Evolutionary conservation across 768 basidiomycete species (phyloP).

Genomic region (Macrocybe gigantea): DNA sequence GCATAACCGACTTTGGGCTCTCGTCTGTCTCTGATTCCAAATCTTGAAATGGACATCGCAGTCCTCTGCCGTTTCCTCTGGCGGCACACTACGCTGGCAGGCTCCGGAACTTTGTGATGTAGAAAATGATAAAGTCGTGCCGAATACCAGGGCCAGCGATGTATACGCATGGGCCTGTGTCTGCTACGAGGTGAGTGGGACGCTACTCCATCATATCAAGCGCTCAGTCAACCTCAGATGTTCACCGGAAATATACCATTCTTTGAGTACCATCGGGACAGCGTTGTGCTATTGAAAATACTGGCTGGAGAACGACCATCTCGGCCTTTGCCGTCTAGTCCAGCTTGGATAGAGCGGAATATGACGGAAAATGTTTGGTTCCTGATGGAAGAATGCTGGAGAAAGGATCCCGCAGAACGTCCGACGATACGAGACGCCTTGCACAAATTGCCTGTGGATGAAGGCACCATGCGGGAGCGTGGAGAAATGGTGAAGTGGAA

Average conservation of each 20-base stretch:
- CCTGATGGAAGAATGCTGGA: constrained; percentile 12
- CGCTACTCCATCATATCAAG: too few species aligned
- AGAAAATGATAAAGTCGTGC: constrained; percentile 5
- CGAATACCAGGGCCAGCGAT: constrained; percentile 8
- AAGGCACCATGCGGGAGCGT: too few species aligned
- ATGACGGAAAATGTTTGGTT: too few species aligned
- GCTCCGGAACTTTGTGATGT: constrained; percentile 27
- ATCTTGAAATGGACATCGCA: constrained; percentile 10
- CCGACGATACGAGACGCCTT: constrained; percentile 13
- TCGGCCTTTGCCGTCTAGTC: not conserved
- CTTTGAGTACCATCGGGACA: constrained; percentile 9
- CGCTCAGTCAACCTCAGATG: constrained; percentile 9
- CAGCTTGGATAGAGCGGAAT: too few species aligned
- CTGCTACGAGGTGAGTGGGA: constrained; percentile 8
- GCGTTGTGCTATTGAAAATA: constrained; percentile 6
- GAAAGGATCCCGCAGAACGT: constrained; percentile 11
- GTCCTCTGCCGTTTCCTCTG: constrained; percentile 5
- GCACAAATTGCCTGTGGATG: not conserved
- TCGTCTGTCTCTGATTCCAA: constrained; percentile 16
- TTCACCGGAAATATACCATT: constrained; percentile 18
- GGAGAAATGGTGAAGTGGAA: too few species aligned
- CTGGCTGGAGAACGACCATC: constrained; percentile 1
- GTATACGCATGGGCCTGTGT: constrained; percentile 9
- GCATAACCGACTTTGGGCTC: constrained; percentile 45
- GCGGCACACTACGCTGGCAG: constrained; percentile 24